Conservation (phyloP, 768 basidiomycete genomes). For the Psilocybe tampanensis region DNA sequence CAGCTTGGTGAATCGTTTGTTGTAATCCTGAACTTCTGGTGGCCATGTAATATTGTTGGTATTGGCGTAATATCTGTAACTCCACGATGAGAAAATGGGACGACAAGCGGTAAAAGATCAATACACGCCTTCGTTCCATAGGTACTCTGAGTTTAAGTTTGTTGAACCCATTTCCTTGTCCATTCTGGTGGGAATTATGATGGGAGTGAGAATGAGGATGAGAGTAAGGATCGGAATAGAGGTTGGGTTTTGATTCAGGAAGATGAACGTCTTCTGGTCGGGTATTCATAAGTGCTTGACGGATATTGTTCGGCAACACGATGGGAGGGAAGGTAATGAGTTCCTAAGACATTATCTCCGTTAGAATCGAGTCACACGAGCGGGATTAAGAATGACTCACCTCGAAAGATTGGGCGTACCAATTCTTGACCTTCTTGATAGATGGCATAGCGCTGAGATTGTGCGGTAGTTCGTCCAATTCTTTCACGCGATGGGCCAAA, state of each 20-base stretch:
- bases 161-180: constrained; percentile 49
- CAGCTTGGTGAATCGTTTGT: constrained; percentile 84
- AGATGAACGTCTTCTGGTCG: constrained; percentile 50
- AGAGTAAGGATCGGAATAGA: constrained; percentile 55
- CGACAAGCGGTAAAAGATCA: constrained; percentile 1
- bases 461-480: constrained; percentile 93
- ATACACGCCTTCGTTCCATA: constrained; percentile 74
- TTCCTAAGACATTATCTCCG: constrained; percentile 57
- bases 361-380: not conserved
- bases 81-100: constrained; percentile 7
- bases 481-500: constrained; percentile 93
- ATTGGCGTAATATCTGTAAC: constrained; percentile 81
- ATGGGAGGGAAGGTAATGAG: constrained; percentile 85
- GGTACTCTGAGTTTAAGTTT: constrained; percentile 77
- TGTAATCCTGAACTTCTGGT: constrained; percentile 93
- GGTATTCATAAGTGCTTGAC: constrained; percentile 60
- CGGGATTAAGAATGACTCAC: constrained; percentile 45
- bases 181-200: constrained; percentile 28
- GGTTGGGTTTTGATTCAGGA: constrained; percentile 82
- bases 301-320: constrained; percentile 65
- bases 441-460: constrained; percentile 89
- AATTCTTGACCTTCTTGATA: constrained; percentile 93
- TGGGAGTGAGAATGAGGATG: constrained; percentile 21
- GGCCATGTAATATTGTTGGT: constrained; percentile 76
- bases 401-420: constrained; percentile 99